Evolutionary conservation across 139 green algal genomes (phyloP).

Genomic region (Mychonastes homosphaera): DNA sequence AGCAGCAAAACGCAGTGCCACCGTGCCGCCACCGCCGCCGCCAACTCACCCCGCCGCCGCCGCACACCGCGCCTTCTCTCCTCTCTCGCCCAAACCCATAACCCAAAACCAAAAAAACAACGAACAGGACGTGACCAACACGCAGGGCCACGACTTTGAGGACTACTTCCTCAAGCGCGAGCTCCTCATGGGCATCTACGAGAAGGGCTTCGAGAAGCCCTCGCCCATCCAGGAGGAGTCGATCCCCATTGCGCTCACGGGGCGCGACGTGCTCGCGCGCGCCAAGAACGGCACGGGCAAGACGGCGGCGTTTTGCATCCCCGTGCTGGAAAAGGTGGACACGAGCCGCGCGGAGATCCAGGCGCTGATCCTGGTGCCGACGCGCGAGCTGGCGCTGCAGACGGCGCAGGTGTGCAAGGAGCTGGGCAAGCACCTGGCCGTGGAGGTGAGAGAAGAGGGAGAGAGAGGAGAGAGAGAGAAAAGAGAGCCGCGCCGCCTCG

Average conservation of each 20-base stretch:
- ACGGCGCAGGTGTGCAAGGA: conserved; percentile 95
- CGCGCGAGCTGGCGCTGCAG: conserved; percentile 94
- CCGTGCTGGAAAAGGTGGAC: conserved; percentile 91
- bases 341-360: conserved; percentile 80
- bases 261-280: conserved; percentile 93
- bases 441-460: too few relatives aligned
- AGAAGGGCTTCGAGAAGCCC: conserved; percentile 95
- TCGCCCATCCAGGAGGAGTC: conserved; percentile 90
- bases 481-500: too few relatives aligned
- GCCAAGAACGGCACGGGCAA: conserved; percentile 99
- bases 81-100: too few relatives aligned
- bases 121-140: conserved; percentile 94
- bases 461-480: too few relatives aligned
- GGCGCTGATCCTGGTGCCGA: conserved; percentile 93
- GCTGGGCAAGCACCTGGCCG: conserved; percentile 88
- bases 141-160: conserved; percentile 98
- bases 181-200: conserved; percentile 99
- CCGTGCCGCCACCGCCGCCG: too few relatives aligned
- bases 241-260: conserved; percentile 96
- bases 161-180: conserved; percentile 97
- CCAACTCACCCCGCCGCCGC: too few relatives aligned
- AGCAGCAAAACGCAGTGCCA: too few relatives aligned
- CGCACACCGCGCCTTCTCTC: too few relatives aligned
- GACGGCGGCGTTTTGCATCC: conserved; percentile 97
- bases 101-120: too few relatives aligned